phyloP scores from a whole-genome alignment of 805 yeast species.

The Pichia kluyveri region DNA sequence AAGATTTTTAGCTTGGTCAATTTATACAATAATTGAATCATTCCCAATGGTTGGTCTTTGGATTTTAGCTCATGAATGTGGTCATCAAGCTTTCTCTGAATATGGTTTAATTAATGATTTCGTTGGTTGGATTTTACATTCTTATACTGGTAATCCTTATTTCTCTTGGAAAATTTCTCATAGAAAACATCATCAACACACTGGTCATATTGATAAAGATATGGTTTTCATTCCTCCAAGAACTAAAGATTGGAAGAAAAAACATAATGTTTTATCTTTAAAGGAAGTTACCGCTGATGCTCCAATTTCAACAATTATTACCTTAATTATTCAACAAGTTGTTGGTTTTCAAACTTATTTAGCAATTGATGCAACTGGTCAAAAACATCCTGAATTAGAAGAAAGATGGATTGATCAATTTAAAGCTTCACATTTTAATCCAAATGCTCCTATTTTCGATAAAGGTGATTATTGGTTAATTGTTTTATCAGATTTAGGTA shows the following conservation, averaged over 20 bases:
- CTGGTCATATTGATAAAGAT: constrained; percentile 52
- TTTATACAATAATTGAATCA: constrained; percentile 30
- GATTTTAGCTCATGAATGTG: constrained; percentile 60
- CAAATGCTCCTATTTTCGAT: constrained; percentile 47
- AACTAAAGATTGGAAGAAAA: constrained; percentile 34
- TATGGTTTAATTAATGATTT: constrained; percentile 43
- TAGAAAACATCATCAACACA: constrained; percentile 54
- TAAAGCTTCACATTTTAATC: constrained; percentile 45
- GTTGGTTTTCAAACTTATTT: constrained; percentile 48
- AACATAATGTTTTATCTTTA: constrained; percentile 24
- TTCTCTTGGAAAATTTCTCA: constrained; percentile 57
- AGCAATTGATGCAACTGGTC: constrained; percentile 49
- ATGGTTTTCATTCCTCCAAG: constrained; percentile 53
- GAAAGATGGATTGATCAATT: constrained; percentile 25
- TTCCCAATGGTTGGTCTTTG: constrained; percentile 51
- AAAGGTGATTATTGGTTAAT: constrained; percentile 46
- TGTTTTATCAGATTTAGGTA: constrained; percentile 48
- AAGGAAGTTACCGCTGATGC: constrained; percentile 46
- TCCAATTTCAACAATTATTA: constrained; percentile 38
- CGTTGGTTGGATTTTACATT: constrained; percentile 54
- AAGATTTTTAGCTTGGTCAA: constrained; percentile 35
- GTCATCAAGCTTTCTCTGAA: constrained; percentile 54
- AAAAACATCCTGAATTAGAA: constrained; percentile 30
- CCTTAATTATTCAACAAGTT: constrained; percentile 43
- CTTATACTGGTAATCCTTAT: constrained; percentile 49